A percentile compares a stretch with the other conserved stretches of the same genome.
phyloP scores from a whole-genome alignment of 2,329 filamentous ascomycete species.

The Periconia digitata region DNA sequence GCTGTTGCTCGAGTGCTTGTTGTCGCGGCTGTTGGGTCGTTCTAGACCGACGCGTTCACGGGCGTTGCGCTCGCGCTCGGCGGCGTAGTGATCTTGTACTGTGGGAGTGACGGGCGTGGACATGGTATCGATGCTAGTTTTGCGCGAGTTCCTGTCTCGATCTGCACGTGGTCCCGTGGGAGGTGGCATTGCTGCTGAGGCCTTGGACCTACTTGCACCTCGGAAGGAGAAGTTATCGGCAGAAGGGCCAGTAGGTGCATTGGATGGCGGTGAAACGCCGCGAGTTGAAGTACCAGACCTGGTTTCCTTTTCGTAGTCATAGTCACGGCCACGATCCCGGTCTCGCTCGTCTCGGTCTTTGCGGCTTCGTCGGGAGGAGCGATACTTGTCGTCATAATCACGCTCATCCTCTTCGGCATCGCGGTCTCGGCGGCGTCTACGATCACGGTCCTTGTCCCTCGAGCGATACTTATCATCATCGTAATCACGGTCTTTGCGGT shows the following conservation, averaged over 20 bases:
- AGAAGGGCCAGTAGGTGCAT: conserved; percentile 39
- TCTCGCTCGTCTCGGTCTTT: conserved; percentile 51
- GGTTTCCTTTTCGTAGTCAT: conserved; percentile 33
- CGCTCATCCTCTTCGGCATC: conserved; percentile 38
- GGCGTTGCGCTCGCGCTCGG: conserved; percentile 62
- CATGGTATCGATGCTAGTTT: conserved; percentile 6
- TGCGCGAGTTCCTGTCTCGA: conserved; percentile 24
- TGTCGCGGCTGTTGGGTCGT: conserved; percentile 11
- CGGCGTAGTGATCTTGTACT: conserved; percentile 62
- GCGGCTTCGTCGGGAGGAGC: conserved; percentile 46
- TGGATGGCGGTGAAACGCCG: conserved; percentile 33
- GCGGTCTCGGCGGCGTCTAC: conserved; percentile 56
- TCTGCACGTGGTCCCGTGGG: conserved; percentile 42
- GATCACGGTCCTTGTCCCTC: conserved; percentile 42
- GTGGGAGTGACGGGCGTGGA: conserved; percentile 12
- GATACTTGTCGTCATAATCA: conserved; percentile 41
- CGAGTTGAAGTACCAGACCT: conserved; percentile 8
- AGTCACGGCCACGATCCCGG: conserved; percentile 40
- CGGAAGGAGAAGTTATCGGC: conserved; percentile 54
- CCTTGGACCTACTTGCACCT: conserved; percentile 36
- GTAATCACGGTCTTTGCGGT: conserved; percentile 48
- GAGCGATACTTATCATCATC: conserved; percentile 45
- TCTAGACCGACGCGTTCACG: conserved; percentile 33
- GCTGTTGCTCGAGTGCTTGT: conserved; percentile 9
- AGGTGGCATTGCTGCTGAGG: conserved; percentile 24